Percentiles rank a stretch among this genome's conserved stretches.
Evolutionary conservation across 192 early-diverging fungal species (phyloP).

Genomic region (Bifiguratus adelaidae): DNA sequence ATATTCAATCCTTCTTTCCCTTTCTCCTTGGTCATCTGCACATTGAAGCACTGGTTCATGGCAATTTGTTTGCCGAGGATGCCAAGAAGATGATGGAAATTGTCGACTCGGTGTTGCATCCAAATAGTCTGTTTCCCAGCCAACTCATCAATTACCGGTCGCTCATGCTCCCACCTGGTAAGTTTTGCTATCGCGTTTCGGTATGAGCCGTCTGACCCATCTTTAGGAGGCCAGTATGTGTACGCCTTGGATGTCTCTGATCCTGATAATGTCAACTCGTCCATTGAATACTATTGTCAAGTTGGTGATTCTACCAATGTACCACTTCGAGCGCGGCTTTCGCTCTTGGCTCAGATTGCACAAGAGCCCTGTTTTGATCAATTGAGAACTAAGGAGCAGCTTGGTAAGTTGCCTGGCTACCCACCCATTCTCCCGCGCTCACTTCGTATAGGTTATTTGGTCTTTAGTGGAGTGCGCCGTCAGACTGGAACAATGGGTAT

Average conservation of each 20-base stretch:
- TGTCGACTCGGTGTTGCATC: constrained; percentile 45
- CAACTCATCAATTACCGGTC: constrained; percentile 38
- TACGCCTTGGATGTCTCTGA: constrained; percentile 54
- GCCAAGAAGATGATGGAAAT: constrained; percentile 49
- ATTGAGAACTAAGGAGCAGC: constrained; percentile 84
- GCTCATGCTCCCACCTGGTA: constrained; percentile 37
- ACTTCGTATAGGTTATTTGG: constrained; percentile 49
- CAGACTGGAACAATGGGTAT: constrained; percentile 68
- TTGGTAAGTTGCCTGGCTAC: constrained; percentile 37
- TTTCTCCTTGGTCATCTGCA: constrained; percentile 56
- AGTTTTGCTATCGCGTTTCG: no score
- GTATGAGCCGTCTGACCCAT: no score
- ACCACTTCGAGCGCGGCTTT: constrained; percentile 50
- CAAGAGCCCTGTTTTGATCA: constrained; percentile 91
- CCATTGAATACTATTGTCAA: constrained; percentile 78
- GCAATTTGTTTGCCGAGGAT: constrained; percentile 67
- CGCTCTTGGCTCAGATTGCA: constrained; percentile 70
- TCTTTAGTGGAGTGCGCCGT: constrained; percentile 61
- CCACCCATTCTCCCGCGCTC: not conserved
- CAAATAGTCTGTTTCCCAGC: constrained; percentile 46
- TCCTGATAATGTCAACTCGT: constrained; percentile 76
- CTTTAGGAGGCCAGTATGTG: constrained; percentile 24
- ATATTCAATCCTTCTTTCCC: constrained; percentile 69
- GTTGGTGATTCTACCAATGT: constrained; percentile 61
- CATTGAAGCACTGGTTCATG: constrained; percentile 78